Evolutionary conservation across 176 grass and related monocot species (phyloP), one percentile per base, ranked within the genome.

Genomic region (Oryza longistaminata): DNA sequence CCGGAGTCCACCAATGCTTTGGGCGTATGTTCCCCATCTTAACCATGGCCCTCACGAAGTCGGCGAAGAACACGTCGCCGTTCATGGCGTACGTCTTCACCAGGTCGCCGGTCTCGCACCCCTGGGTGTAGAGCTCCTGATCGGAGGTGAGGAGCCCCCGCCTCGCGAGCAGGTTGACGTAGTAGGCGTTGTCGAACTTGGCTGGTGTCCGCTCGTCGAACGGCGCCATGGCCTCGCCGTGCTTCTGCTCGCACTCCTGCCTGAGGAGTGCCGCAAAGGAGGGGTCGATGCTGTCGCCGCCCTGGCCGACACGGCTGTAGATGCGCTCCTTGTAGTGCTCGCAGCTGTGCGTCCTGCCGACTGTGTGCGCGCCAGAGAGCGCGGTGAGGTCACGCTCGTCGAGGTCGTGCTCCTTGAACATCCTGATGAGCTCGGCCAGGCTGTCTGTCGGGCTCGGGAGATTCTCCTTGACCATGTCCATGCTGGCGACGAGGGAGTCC

Each of bases 101-200:
- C 2, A 94, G 82, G 0, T 40, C 76, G 50, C 88, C 86, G 0
- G 68, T 69, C 9, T 66, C 72, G 0, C 86, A 74, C 0, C 90
- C 85, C 29, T 73, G 70, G 21, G 81, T 70, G 60, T 82, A 95
- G 22, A 95, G 89, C 73, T 68, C 80, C 76, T 95, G 93, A 35
- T 93, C 93, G 0, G 93, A 92, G 43, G 73, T 82, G 14, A 95
- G 85, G 25, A 95, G 88, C 14, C 90, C 90, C 1, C 83, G 26
- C 0, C 62, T 70, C 15, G 60, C 75, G 1, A 88, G 45, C 71
- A 95, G 72, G 76, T 95, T 83, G 33, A 58, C 35, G 81, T 82
- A 95, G 83, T 92, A 95, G 1, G 82, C 58, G 44, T 89, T 93
- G 76, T 95, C 93, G 5, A 95, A 95, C 27, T 1, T 61, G 22